Evolutionary conservation across 805 yeast species (phyloP), one percentile per base, ranked within the genome.

Genomic region (Pichia ethanolica): DNA sequence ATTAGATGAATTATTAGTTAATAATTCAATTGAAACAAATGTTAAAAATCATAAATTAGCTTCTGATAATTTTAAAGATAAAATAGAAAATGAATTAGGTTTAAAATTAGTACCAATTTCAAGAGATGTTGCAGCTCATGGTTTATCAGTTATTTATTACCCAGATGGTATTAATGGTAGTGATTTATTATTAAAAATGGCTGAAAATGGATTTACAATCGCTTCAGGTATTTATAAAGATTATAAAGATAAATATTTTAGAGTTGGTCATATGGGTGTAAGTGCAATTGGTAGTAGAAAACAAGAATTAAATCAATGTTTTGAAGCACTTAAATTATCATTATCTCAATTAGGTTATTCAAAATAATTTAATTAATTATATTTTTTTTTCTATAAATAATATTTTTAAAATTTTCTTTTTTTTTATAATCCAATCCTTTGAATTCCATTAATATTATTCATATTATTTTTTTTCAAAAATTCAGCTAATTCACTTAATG

Each of bases 261-360:
- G 98, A 69, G 82, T 90, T 52, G 98, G 98, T 35, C 98, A 90
- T 71, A 91, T 91, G 98, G 97, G 97, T 54, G 82, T 81, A 51
- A 77, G 89, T 43, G 86, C 83, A 11, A 69, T 78, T 51, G 80
- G 82, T 57, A 73, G 69, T 37, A 67, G 70, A 48, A 71, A 79
- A 53, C 74, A 74, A 35, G 86, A 83, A 63, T 65, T 83, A 32
- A 78, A 75, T 50, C 64, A 64, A 48, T 78, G 77, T 38, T 70
- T 74, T 51, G 63, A 67, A 33, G 77, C 75, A 30, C 69, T 81
- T 49, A 71, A 73, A 54, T 69, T 67, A 43, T 60, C 78, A 14
- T 63, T 75, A 53, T 59, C 50, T 28, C 73, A 72, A 50, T 59
- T 71, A 44, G 72, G 73, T 28, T 68, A 67, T 33, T 27, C 20